Conservation (phyloP, 2,329 filamentous ascomycete species). For the Leptographium galeiforme region DNA sequence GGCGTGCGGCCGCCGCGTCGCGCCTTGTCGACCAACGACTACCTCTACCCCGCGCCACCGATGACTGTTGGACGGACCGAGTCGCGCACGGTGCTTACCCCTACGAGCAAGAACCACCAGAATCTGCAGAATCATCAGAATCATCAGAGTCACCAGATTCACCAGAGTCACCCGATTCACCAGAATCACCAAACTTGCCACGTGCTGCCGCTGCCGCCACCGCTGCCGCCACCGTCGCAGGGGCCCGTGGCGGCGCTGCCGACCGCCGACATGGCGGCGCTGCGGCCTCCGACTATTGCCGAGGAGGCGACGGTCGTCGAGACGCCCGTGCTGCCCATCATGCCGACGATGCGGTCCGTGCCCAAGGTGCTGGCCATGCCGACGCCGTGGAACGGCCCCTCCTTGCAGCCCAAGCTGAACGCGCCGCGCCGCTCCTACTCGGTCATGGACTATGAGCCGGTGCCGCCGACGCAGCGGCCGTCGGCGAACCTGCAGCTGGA, state of each 20-base stretch:
- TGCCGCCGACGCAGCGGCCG: conserved; percentile 34
- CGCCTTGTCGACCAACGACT: conserved; percentile 34
- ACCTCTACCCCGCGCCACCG: conserved; percentile 19
- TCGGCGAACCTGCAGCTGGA: conserved; percentile 31
- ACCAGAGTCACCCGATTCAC: too few relatives aligned
- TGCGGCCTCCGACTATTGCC: conserved; percentile 8
- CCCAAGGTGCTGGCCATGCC: not conserved
- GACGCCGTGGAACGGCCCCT: not conserved
- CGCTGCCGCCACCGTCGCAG: too few relatives aligned
- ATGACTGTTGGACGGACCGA: conserved; percentile 7
- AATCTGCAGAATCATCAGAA: not conserved
- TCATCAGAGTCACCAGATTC: not conserved
- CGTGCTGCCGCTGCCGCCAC: too few relatives aligned
- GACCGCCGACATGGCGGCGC: not conserved
- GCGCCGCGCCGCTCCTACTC: conserved; percentile 44
- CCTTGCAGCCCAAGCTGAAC: conserved; percentile 10
- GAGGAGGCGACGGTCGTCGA: conserved; percentile 2
- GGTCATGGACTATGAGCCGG: conserved; percentile 45
- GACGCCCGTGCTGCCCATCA: not conserved
- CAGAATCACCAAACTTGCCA: too few relatives aligned
- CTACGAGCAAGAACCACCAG: too few relatives aligned
- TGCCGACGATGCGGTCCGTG: not conserved
- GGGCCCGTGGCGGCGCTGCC: not conserved
- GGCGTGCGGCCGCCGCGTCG: conserved; percentile 27
- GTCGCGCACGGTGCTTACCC: conserved; percentile 3